A percentile compares a stretch with the other conserved stretches of the same genome.
phyloP scores from a whole-genome alignment of 257 asterid genomes.

The Solanum paucissectum region DNA sequence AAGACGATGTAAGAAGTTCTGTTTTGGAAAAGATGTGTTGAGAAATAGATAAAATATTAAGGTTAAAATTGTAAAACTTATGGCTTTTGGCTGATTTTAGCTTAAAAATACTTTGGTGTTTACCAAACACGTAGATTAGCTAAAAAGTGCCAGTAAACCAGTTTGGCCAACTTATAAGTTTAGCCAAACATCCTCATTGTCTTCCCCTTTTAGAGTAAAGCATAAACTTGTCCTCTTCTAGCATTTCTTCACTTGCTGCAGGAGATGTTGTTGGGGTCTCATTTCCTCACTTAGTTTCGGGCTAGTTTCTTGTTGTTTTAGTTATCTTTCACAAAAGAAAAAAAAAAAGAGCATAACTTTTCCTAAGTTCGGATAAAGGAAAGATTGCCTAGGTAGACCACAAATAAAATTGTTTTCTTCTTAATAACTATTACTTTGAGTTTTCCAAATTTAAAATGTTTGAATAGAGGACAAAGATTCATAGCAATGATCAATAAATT shows the following conservation, averaged over 20 bases:
- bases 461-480: not conserved
- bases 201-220: not conserved
- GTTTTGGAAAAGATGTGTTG: not conserved
- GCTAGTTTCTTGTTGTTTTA: too few relatives aligned
- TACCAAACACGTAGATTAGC: not conserved
- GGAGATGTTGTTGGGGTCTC: too few relatives aligned
- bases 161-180: not conserved
- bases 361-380: too few relatives aligned
- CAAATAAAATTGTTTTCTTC: too few relatives aligned
- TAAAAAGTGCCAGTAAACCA: not conserved
- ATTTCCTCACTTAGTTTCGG: too few relatives aligned
- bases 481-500: not conserved
- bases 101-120: not conserved
- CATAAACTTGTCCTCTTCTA: not conserved
- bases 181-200: not conserved
- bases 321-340: too few relatives aligned
- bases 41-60: too few relatives aligned
- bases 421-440: too few relatives aligned
- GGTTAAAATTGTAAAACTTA: not conserved
- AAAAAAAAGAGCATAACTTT: too few relatives aligned
- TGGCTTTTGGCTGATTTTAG: not conserved
- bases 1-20: not conserved
- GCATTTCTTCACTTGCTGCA: not conserved
- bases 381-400: too few relatives aligned
- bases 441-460: not conserved